Percentiles rank a stretch among this genome's conserved stretches.
phyloP scores from a whole-genome alignment of 768 basidiomycete genomes.

The Arthromyces matolae region DNA sequence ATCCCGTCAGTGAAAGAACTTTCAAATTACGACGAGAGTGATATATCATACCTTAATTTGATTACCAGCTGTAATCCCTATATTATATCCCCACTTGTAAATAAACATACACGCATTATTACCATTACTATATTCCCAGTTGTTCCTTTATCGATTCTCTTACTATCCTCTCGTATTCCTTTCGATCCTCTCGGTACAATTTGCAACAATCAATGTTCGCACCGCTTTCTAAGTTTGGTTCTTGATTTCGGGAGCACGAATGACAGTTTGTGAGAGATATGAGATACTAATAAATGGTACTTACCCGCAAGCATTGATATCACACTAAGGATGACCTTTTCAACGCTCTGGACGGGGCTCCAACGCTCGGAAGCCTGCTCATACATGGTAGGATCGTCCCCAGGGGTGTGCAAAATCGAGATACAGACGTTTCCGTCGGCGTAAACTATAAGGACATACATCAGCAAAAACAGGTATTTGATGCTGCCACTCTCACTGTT shows the following conservation, averaged over 20 bases:
- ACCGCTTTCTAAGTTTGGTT: slow-evolving; percentile 96
- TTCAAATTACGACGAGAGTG: slow-evolving; percentile 33
- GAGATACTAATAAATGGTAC: slow-evolving; percentile 19
- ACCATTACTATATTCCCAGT: slow-evolving; percentile 58
- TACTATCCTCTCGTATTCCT: slow-evolving; percentile 87
- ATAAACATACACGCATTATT: slow-evolving; percentile 5
- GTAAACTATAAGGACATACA: slow-evolving; percentile 62
- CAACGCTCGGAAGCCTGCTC: slow-evolving; percentile 95
- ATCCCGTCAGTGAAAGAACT: slow-evolving; percentile 37
- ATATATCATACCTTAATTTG: neutral
- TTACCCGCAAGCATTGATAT: slow-evolving; percentile 94
- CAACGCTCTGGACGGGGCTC: slow-evolving; percentile 98
- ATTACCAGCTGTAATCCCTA: slow-evolving; percentile 6
- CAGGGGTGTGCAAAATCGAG: slow-evolving; percentile 93
- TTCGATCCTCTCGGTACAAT: slow-evolving; percentile 84
- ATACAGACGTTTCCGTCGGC: slow-evolving; percentile 97
- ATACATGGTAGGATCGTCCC: slow-evolving; percentile 89
- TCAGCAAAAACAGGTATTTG: slow-evolving; percentile 8
- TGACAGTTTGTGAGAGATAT: slow-evolving; percentile 16
- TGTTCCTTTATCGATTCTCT: slow-evolving; percentile 81
- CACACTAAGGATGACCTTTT: slow-evolving; percentile 94
- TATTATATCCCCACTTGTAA: slow-evolving; percentile 13
- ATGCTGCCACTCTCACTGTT: slow-evolving; percentile 64
- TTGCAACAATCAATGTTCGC: slow-evolving; percentile 98
- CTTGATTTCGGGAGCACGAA: slow-evolving; percentile 33